These are phyloP conservation scores for Gossypium stocksii DNA, from an alignment of 345 rosid species.

Conservation along the genomic window DNA sequence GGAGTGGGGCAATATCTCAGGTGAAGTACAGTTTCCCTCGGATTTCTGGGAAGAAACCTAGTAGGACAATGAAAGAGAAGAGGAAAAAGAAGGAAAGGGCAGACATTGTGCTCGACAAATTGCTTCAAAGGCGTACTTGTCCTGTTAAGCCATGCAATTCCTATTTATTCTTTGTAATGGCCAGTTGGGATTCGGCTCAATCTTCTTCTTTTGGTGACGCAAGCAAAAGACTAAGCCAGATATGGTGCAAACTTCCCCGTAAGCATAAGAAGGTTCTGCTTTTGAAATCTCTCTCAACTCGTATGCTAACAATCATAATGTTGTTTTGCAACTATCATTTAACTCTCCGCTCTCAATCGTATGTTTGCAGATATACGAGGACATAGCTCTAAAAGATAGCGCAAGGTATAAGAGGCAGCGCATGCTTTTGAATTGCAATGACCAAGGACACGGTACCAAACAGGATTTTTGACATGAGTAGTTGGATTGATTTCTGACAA, in stretches of 20 bases:
- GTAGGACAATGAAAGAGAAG: neutral
- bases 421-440: neutral
- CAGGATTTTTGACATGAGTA: too few species aligned
- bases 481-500: too few species aligned
- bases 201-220: constrained; percentile 7
- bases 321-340: neutral
- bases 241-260: constrained; percentile 7
- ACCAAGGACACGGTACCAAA: neutral
- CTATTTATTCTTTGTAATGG: constrained; percentile 10
- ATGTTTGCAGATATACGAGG: constrained; percentile 6
- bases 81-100: neutral
- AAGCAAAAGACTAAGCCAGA: constrained; percentile 17
- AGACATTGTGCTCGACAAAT: neutral
- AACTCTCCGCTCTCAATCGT: neutral
- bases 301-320: too few species aligned
- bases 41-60: neutral
- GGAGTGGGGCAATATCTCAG: constrained; percentile 10
- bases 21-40: neutral
- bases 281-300: neutral
- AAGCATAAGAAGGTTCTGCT: constrained; percentile 13
- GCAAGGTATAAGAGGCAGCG: constrained; percentile 18
- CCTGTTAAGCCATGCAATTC: constrained; percentile 20
- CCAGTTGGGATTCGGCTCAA: constrained; percentile 4
- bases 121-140: constrained; percentile 11
- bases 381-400: constrained; percentile 11